Conservation (phyloP, 257 asterid genomes). For the Rauvolfia tetraphylla region DNA sequence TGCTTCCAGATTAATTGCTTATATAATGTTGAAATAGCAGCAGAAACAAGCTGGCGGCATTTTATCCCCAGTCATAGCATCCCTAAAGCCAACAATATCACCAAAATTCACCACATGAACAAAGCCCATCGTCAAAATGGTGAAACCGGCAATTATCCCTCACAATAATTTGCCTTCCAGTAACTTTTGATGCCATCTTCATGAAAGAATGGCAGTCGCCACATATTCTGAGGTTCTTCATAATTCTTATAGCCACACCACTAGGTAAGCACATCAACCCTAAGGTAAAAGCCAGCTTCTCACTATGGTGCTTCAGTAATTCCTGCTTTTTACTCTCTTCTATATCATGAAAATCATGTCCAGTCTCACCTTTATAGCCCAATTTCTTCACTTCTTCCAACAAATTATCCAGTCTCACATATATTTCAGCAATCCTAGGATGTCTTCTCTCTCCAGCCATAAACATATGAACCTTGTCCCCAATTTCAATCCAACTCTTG, state of each 20-base stretch:
- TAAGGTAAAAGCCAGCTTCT: conserved; percentile 76
- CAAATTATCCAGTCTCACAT: conserved; percentile 51
- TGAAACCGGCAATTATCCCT: conserved; percentile 89
- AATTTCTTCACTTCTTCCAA: conserved; percentile 50
- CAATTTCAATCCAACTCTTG: conserved; percentile 83
- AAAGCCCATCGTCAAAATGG: conserved; percentile 61
- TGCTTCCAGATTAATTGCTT: background rate
- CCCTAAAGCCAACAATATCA: conserved; percentile 10
- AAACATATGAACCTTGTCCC: conserved; percentile 64
- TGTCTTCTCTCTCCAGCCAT: conserved; percentile 78
- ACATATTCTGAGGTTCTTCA: conserved; percentile 91
- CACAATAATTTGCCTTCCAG: conserved; percentile 59
- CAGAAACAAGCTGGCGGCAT: background rate
- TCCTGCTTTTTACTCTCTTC: conserved; percentile 62
- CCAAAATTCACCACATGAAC: conserved; percentile 95
- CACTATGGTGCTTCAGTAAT: conserved; percentile 75
- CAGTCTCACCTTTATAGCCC: conserved; percentile 67
- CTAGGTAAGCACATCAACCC: conserved; percentile 73
- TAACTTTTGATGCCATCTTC: conserved; percentile 69
- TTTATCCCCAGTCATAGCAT: background rate
- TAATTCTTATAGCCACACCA: conserved; percentile 66
- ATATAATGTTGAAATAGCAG: background rate
- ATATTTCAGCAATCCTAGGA: conserved; percentile 60
- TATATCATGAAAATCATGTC: conserved; percentile 79
- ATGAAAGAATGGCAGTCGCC: conserved; percentile 93